Conservation (phyloP, 2,329 filamentous ascomycete genomes). For the Aspergillus persii region DNA sequence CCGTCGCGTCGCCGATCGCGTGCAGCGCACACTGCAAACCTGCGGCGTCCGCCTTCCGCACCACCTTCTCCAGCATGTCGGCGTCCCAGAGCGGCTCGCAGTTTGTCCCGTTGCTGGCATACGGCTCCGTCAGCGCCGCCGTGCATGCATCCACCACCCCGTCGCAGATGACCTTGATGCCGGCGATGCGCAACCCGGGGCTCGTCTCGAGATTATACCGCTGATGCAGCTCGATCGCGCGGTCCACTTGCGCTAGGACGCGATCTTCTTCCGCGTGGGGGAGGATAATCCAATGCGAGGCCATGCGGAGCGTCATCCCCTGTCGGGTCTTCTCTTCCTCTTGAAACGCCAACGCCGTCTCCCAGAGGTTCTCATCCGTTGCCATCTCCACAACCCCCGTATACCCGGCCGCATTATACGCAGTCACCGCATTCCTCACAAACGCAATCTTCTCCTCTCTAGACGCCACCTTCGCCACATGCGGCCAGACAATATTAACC, state of each 20-base stretch:
- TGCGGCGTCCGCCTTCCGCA: constrained; percentile 42
- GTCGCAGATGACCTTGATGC: constrained; percentile 52
- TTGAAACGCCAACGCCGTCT: constrained; percentile 38
- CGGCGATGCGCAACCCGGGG: constrained; percentile 45
- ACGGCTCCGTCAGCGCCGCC: constrained; percentile 23
- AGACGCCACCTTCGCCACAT: constrained; percentile 41
- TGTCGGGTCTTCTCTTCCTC: constrained; percentile 13
- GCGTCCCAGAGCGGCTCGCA: constrained; percentile 46
- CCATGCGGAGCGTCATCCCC: constrained; percentile 40
- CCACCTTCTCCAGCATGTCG: constrained; percentile 41
- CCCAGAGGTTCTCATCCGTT: constrained; percentile 51
- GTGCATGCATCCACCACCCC: constrained; percentile 50
- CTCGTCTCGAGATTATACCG: constrained; percentile 41
- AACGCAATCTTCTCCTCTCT: constrained; percentile 43
- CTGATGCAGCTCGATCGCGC: constrained; percentile 42
- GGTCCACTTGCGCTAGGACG: constrained; percentile 46
- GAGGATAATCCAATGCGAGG: constrained; percentile 49
- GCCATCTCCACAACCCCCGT: constrained; percentile 53
- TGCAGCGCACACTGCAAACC: constrained; percentile 51
- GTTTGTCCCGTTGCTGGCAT: constrained; percentile 36
- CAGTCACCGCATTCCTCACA: constrained; percentile 41
- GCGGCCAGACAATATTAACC: constrained; percentile 48
- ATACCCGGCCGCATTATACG: constrained; percentile 46
- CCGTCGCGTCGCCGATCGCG: constrained; percentile 50
- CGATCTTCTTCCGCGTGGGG: constrained; percentile 38